Percentiles rank a stretch among this genome's conserved stretches.
Conservation (phyloP, 306 rosid genomes). For the Pyrus bretschneideri region DNA sequence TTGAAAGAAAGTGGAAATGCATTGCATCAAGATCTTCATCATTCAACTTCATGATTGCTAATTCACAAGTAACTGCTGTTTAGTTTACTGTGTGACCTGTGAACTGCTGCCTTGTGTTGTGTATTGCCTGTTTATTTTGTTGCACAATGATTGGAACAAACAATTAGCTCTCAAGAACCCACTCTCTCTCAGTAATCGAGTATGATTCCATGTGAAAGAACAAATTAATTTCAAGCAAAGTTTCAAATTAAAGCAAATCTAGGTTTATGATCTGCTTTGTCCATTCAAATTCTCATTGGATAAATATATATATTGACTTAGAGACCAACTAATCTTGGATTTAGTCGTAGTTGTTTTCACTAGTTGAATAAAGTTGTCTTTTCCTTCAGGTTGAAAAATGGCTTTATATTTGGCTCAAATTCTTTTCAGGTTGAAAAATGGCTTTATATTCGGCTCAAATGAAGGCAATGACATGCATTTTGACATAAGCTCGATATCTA, state of each 20-base stretch:
- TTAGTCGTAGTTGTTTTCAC: neutral
- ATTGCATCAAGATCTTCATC: neutral
- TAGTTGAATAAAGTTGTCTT: neutral
- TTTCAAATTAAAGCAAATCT: neutral
- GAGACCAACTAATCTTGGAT: neutral
- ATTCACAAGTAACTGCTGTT: neutral
- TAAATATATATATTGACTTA: too few relatives aligned
- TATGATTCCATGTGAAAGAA: constrained; percentile 1
- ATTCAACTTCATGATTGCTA: neutral
- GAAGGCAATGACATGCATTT: neutral
- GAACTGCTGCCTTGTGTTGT: neutral
- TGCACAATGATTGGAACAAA: constrained; percentile 5
- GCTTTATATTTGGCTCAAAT: neutral
- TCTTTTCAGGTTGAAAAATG: neutral
- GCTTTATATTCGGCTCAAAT: too few relatives aligned
- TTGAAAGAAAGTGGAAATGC: neutral
- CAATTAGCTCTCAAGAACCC: neutral
- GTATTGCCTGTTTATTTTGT: neutral
- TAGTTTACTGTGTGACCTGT: neutral
- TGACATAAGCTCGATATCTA: too few relatives aligned
- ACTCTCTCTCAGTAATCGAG: neutral
- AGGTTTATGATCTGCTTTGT: too few relatives aligned
- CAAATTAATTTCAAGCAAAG: neutral
- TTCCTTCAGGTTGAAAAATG: neutral
- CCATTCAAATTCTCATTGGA: too few relatives aligned